phyloP scores from a whole-genome alignment of 768 basidiomycete genomes.

The Leccinum uliginosum region DNA sequence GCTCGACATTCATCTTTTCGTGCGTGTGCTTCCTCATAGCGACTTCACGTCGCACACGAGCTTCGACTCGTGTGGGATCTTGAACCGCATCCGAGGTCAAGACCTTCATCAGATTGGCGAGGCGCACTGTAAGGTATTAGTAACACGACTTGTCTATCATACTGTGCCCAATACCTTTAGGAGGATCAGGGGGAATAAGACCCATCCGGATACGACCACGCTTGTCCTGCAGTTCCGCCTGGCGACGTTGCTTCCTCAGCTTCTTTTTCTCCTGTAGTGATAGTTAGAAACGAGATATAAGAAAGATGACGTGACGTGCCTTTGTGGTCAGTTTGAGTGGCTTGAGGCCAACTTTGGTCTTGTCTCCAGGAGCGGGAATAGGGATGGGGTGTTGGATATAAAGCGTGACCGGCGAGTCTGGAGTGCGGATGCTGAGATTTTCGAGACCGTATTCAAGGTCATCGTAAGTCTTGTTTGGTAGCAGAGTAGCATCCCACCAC shows the following conservation, averaged over 20 bases:
- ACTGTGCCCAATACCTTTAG: conserved; percentile 64
- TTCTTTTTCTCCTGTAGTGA: conserved; percentile 82
- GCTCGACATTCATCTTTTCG: conserved; percentile 89
- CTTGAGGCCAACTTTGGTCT: conserved; percentile 72
- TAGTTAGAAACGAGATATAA: neutral
- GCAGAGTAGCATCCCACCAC: conserved; percentile 94
- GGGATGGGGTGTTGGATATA: conserved; percentile 98
- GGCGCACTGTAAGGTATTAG: conserved; percentile 55
- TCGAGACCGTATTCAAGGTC: conserved; percentile 60
- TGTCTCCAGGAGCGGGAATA: conserved; percentile 87
- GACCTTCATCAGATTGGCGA: conserved; percentile 97
- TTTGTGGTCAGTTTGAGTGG: conserved; percentile 92
- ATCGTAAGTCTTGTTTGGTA: conserved; percentile 77
- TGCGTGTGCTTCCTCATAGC: conserved; percentile 84
- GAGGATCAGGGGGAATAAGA: conserved; percentile 88
- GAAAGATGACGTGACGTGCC: conserved; percentile 30
- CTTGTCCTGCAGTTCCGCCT: conserved; percentile 89
- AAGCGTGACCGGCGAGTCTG: conserved; percentile 74
- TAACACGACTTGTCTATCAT: neutral
- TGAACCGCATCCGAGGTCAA: conserved; percentile 94
- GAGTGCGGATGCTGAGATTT: conserved; percentile 58
- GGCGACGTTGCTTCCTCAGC: conserved; percentile 84
- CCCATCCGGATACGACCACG: conserved; percentile 96
- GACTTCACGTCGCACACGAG: conserved; percentile 90
- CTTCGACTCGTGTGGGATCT: conserved; percentile 97